Conservation (phyloP, 2,329 filamentous ascomycete genomes). For the Apiospora sp. region DNA sequence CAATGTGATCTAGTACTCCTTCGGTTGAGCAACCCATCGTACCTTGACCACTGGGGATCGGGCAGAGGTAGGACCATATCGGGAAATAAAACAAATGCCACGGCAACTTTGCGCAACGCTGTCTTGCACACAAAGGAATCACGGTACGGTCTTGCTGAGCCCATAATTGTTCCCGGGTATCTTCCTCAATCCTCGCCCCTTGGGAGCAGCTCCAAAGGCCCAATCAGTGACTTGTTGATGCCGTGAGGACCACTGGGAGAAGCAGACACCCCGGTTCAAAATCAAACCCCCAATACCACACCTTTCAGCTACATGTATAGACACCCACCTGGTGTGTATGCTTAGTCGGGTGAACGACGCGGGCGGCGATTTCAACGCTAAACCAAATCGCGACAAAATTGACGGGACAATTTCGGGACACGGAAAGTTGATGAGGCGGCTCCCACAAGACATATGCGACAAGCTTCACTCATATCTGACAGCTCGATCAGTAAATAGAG, state of each 20-base stretch:
- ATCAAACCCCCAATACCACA: background rate
- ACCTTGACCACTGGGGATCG: constrained; percentile 22
- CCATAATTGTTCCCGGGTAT: background rate
- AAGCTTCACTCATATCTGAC: background rate
- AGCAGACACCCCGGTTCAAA: background rate
- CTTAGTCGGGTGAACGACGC: background rate
- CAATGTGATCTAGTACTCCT: background rate
- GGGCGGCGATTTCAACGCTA: constrained; percentile 14
- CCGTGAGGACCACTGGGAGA: background rate
- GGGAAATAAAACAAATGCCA: constrained; percentile 20
- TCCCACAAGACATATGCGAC: background rate
- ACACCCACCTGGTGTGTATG: background rate
- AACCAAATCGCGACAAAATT: constrained; percentile 22
- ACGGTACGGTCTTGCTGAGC: background rate
- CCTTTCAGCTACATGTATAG: background rate
- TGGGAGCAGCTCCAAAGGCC: background rate
- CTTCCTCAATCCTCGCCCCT: background rate
- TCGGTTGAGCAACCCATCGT: constrained; percentile 5
- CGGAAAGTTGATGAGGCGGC: background rate
- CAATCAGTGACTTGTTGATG: background rate
- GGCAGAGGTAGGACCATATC: constrained; percentile 16
- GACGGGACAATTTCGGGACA: constrained; percentile 4
- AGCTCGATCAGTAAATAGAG: background rate
- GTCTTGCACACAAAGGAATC: background rate
- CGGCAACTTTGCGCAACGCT: background rate